Conservation (phyloP, 345 rosid genomes). For the Sisymbrium altissimum region DNA sequence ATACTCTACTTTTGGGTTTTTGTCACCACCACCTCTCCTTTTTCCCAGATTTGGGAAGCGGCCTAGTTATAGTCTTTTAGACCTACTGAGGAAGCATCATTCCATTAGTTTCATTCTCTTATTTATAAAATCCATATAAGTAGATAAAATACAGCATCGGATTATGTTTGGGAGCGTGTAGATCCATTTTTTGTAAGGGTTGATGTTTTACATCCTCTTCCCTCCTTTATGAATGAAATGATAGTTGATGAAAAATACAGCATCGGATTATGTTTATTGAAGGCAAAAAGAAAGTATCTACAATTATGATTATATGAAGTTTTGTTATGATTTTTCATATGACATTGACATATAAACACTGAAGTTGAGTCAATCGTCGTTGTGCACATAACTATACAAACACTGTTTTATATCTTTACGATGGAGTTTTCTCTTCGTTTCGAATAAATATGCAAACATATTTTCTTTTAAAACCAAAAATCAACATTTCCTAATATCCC, state of each 20-base stretch:
- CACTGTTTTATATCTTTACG: background rate
- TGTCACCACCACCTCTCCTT: conserved; percentile 1
- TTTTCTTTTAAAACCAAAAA: background rate
- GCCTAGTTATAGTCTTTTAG: background rate
- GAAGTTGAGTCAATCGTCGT: background rate
- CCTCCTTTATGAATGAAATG: too few relatives aligned
- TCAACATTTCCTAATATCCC: background rate
- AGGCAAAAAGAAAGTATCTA: background rate
- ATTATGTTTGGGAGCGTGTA: too few relatives aligned
- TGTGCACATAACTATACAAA: background rate
- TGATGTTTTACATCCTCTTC: too few relatives aligned
- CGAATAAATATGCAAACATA: background rate
- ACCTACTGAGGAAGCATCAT: background rate
- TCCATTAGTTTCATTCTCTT: background rate
- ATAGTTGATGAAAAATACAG: too few relatives aligned
- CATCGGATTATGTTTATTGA: too few relatives aligned
- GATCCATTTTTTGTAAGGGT: too few relatives aligned
- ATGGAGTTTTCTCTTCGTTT: background rate
- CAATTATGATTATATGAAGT: background rate
- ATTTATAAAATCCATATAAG: background rate
- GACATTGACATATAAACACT: background rate
- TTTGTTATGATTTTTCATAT: background rate
- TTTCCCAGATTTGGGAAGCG: conserved; percentile 19
- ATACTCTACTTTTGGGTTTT: conserved; percentile 10
- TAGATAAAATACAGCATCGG: background rate